These are phyloP conservation scores for Leptomonas seymouri DNA, from an alignment of 208 protist species.

Conservation along the genomic window DNA sequence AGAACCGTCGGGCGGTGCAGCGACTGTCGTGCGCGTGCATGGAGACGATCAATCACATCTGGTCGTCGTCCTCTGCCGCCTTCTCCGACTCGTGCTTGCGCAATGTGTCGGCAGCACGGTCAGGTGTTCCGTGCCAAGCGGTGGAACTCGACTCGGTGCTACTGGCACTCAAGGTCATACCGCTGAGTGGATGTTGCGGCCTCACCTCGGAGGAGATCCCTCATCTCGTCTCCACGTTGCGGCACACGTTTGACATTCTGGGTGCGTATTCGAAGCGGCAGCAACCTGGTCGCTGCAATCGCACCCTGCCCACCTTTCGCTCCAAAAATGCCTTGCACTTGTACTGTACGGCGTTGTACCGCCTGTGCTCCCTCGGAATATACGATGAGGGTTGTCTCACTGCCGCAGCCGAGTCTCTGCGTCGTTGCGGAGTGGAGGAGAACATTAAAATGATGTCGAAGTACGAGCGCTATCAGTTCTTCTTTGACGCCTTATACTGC, in stretches of 20 bases:
- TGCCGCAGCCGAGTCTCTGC: conserved; percentile 1
- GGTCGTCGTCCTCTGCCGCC: conserved; percentile 4
- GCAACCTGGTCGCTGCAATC: background rate
- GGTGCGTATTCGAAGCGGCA: background rate
- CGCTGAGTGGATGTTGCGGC: background rate
- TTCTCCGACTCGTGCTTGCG: background rate
- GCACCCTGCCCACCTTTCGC: too few species aligned
- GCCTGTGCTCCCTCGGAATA: conserved; percentile 9
- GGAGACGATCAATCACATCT: conserved; percentile 1
- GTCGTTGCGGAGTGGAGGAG: conserved; percentile 10
- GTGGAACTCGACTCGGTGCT: background rate
- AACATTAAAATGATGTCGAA: background rate
- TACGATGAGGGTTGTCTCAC: background rate
- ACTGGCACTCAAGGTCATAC: background rate
- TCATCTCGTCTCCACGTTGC: conserved; percentile 3
- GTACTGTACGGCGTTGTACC: background rate
- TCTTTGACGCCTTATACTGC: background rate
- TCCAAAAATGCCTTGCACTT: background rate
- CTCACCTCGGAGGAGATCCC: conserved; percentile 13
- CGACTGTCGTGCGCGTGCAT: background rate
- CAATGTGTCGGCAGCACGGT: background rate
- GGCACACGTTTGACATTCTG: background rate
- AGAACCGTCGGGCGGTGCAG: background rate
- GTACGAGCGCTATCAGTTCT: background rate
- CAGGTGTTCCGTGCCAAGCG: too few species aligned